phyloP scores from a whole-genome alignment of 805 yeast species.

The Lipomyces starkeyi region DNA sequence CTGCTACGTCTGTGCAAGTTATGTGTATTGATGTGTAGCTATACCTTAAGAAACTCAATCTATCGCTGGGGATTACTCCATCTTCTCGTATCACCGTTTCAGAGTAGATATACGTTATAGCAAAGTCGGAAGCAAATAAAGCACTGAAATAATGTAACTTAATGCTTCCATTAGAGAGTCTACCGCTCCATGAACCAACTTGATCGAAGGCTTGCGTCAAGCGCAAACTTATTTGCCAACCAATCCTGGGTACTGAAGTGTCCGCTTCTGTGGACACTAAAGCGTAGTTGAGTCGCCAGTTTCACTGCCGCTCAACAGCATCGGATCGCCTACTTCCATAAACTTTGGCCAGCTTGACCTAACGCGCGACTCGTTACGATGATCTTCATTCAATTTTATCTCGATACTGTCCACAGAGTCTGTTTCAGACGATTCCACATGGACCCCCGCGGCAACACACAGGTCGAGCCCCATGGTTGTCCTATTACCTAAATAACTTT shows the following conservation, averaged over 20 bases:
- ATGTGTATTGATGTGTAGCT: not conserved
- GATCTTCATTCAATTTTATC: not conserved
- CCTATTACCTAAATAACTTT: not conserved
- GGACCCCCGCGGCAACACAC: not conserved
- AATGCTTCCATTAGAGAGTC: not conserved
- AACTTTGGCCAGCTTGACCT: not conserved
- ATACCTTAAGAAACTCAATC: not conserved
- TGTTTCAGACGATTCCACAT: not conserved
- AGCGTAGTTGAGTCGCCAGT: not conserved
- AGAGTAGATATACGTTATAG: not conserved
- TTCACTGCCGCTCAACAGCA: not conserved
- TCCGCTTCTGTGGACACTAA: not conserved
- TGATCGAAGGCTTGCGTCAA: not conserved
- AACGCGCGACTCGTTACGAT: not conserved
- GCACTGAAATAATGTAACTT: too few species aligned
- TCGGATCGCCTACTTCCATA: not conserved
- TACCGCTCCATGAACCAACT: not conserved
- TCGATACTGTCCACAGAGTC: not conserved
- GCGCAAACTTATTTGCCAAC: not conserved
- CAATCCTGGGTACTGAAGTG: not conserved
- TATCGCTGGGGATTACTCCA: not conserved
- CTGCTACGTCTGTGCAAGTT: not conserved
- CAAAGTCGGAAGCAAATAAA: not conserved
- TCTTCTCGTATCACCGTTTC: not conserved
- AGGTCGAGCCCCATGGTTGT: not conserved